Evolutionary conservation across 306 rosid species (phyloP), one percentile per base, ranked within the genome.

Genomic region (Erythrophleum fordii): DNA sequence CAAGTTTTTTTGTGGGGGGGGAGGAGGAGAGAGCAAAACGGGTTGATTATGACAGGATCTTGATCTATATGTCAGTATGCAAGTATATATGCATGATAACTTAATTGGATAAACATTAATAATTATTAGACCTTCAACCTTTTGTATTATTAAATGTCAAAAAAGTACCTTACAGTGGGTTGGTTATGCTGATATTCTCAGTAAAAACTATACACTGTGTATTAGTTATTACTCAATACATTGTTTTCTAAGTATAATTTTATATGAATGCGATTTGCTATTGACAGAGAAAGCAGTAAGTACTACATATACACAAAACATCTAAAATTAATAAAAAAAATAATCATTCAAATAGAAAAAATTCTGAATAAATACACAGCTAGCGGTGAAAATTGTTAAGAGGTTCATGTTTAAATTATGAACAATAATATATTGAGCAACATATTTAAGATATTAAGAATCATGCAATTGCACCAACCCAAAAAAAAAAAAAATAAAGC

Each of bases 391-490:
- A 69, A 53, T 59, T 31, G 28, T 44, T 29, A 20, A 34, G n/a
- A 81, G 5, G 64, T 75, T 75, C 11, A 35, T 46, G 55, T 56
- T 75, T 75, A 69, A 41, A 56, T 58, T 11, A 8, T 8, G 12
- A 46, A 49, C 5, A 75, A 45, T 35, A 68, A 75, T 45, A 69
- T 9, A 44, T 11, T 70, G 25, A 70, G 55, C 59, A 70, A 26
- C 26, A n/a, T 28, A 48, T 62, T 34, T 22, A 42, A 20, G 53
- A 45, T 14, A 22, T 44, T 2, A 69, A 69, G 69, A 74, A 76
- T 46, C 68, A 26, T 71, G 76, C 18, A 56, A 77, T 34, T 71
- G 37, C 65, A 58, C 65, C 34, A 58, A 34, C 66, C 14, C 75
- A 44, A 41, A 13, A 60, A 12, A 60, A 26, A 26, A 8, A 58